Evolutionary conservation across 257 asterid genomes (phyloP).

Genomic region (Solanum lycopersicoides): DNA sequence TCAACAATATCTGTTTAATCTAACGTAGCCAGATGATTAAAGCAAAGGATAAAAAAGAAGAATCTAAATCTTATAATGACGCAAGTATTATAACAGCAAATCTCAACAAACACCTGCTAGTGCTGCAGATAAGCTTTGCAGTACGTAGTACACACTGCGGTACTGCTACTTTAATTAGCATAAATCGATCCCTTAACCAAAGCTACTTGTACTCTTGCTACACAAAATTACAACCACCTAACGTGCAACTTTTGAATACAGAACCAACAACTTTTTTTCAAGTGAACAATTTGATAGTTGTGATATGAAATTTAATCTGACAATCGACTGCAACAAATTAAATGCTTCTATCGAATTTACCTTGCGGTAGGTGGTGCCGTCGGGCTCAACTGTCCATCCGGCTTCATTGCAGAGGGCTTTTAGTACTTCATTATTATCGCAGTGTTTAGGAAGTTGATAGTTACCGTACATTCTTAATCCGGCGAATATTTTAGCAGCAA

Average conservation of each 20-base stretch:
- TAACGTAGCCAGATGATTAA: not conserved
- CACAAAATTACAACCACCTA: not conserved
- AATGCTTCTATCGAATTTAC: conserved; percentile 6
- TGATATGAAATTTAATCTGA: too few relatives aligned
- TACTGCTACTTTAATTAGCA: conserved; percentile 6
- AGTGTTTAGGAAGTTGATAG: conserved; percentile 57
- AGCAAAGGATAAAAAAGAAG: not conserved
- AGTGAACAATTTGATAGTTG: not conserved
- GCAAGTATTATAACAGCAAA: not conserved
- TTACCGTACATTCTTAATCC: conserved; percentile 65
- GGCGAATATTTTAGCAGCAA: conserved; percentile 60
- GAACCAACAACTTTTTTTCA: not conserved
- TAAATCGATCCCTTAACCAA: not conserved
- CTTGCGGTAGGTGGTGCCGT: conserved; percentile 71
- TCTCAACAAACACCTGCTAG: not conserved
- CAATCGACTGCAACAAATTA: not conserved
- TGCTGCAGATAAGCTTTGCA: not conserved
- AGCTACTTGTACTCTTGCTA: not conserved
- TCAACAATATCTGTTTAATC: not conserved
- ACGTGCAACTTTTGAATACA: conserved; percentile 1
- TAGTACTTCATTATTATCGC: conserved; percentile 75
- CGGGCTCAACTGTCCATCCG: conserved; percentile 66
- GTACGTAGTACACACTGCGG: not conserved
- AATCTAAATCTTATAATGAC: not conserved
- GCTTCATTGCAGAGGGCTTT: conserved; percentile 68